Percentiles rank a stretch among this genome's conserved stretches.
phyloP scores from a whole-genome alignment of 306 rosid genomes.

The apple (Malus domestica) region DNA sequence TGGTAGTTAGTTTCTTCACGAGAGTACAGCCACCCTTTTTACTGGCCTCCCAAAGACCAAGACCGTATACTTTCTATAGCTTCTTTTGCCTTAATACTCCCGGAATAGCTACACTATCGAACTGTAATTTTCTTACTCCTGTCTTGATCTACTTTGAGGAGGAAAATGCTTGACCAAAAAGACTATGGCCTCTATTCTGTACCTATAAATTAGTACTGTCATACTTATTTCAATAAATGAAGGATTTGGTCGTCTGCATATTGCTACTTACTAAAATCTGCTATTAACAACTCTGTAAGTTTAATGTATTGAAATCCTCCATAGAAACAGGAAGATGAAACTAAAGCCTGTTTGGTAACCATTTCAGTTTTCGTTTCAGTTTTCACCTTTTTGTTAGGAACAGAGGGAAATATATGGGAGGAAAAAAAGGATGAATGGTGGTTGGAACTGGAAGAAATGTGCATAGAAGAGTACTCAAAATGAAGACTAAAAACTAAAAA shows the following conservation, averaged over 20 bases:
- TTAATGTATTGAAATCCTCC: background rate
- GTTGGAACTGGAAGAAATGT: too few species aligned
- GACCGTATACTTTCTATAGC: background rate
- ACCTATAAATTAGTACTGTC: background rate
- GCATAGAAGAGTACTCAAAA: too few species aligned
- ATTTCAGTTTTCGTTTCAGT: too few species aligned
- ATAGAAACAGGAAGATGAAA: background rate
- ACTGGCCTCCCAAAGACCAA: background rate
- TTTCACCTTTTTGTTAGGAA: too few species aligned
- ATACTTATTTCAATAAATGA: background rate
- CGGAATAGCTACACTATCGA: background rate
- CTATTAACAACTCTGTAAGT: background rate
- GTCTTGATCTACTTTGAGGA: background rate
- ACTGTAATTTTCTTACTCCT: background rate
- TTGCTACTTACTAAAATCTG: background rate
- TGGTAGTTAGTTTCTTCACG: background rate
- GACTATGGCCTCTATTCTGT: background rate
- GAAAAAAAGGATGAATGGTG: too few species aligned
- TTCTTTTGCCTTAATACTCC: background rate
- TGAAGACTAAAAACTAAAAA: too few species aligned
- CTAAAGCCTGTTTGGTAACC: background rate
- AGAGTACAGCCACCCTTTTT: background rate
- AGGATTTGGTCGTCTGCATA: background rate
- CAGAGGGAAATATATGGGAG: too few species aligned
- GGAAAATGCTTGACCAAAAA: background rate